Conservation (phyloP, 495 filamentous ascomycete genomes). For the Aspergillus campestris region DNA sequence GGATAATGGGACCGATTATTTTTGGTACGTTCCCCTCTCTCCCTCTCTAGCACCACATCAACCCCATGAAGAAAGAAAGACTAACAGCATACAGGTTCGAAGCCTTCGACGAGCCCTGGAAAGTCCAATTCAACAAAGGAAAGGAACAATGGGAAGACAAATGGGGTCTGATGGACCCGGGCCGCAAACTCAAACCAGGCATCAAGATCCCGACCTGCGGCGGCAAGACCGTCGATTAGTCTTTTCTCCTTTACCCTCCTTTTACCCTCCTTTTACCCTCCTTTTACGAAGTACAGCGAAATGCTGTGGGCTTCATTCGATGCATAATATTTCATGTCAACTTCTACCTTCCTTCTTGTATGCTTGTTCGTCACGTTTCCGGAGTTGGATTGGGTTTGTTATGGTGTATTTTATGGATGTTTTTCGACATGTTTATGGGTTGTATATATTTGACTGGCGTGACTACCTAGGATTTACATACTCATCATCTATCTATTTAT, state of each 20-base stretch:
- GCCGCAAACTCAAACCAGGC: conserved; percentile 76
- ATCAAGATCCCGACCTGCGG: conserved; percentile 83
- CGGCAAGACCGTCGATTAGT: conserved; percentile 51
- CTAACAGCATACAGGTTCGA: conserved; percentile 54
- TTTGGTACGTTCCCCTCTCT: conserved; percentile 54
- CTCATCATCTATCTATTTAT: not conserved
- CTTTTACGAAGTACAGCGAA: not conserved
- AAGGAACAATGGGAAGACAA: conserved; percentile 87
- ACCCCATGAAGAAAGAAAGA: too few species aligned
- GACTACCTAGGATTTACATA: not conserved
- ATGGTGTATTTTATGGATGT: not conserved
- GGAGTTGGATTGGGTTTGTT: not conserved
- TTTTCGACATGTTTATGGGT: not conserved
- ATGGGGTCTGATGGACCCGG: conserved; percentile 87
- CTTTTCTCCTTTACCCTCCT: not conserved
- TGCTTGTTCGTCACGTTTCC: not conserved
- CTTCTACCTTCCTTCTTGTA: not conserved
- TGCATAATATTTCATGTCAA: not conserved
- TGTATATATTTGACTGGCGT: conserved; percentile 2
- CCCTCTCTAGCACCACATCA: not conserved
- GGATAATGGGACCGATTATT: conserved; percentile 78
- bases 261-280: not conserved
- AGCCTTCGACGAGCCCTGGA: conserved; percentile 96
- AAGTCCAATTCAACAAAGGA: conserved; percentile 57
- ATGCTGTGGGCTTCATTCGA: too few species aligned